Evolutionary conservation across 2,329 filamentous ascomycete genomes (phyloP), one percentile per base, ranked within the genome.

Genomic region (Celoporthe dispersa): DNA sequence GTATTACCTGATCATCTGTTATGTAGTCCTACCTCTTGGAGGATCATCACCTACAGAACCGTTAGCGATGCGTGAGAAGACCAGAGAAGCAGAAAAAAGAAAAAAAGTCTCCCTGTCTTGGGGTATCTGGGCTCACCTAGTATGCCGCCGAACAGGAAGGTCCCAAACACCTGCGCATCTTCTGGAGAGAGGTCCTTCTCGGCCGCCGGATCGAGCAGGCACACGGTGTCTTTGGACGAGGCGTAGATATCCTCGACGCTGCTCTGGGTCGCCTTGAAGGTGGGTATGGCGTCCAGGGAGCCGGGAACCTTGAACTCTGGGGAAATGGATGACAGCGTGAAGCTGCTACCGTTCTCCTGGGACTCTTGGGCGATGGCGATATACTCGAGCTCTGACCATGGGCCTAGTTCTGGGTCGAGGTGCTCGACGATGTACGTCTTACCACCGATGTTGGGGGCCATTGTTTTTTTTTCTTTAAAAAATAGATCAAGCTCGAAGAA

Each of bases 351-450:
- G 3, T 88, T 82, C 33, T 86, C 86, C 73, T 89, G 84, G 66
- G 92, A 94, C 84, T 99, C 96, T 71, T 87, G 84, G 66, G 94
- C 94, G 79, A 99, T 98, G 77, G 92, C 88, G 68, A 89, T 84
- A 83, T 99, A 99, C 83, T 99, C 96, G 67, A 98, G 88, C 73
- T 93, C 90, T 33, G 96, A 98, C 96, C 96, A 99, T 55, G 90
- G 88, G 44, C 97, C 96, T 39, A 99, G 87, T 81, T 99, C 96
- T 55, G 93, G 91, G 83, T 99, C 96, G 74, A 99, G 90, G 81
- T 99, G 95, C 84, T 98, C 95, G 76, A 98, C 94, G 77, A 98
- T 92, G 82, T 96, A 98, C 59, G 90, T 94, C 81, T 94, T 92
- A 74, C 80, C 79, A 25, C 73, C 74, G 57, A 78, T 72, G 28